These are phyloP conservation scores for Hypoxylon sp. DNA, from an alignment of 2,329 filamentous ascomycete genomes.

Conservation along the genomic window DNA sequence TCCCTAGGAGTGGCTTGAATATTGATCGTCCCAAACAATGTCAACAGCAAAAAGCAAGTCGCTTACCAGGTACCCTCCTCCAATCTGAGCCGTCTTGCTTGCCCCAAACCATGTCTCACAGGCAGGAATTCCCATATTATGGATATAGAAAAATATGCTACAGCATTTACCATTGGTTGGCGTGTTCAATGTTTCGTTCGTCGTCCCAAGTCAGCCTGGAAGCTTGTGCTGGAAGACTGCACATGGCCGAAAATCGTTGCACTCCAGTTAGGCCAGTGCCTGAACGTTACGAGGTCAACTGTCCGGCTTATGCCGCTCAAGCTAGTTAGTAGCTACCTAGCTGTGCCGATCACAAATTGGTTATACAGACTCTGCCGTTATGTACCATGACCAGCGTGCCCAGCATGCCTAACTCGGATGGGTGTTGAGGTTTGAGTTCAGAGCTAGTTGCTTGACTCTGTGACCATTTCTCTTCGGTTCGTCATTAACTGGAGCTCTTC, in stretches of 20 bases:
- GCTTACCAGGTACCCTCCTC: neutral
- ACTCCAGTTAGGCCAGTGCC: neutral
- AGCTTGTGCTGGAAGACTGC: neutral
- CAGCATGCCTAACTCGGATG: constrained; percentile 27
- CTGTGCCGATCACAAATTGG: constrained; percentile 32
- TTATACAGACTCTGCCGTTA: constrained; percentile 14
- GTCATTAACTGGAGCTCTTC: constrained; percentile 23
- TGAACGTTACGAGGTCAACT: constrained; percentile 15
- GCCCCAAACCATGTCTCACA: constrained; percentile 9
- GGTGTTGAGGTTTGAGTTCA: constrained; percentile 29
- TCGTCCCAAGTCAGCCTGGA: neutral
- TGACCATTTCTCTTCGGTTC: constrained; percentile 8
- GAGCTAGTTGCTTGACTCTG: constrained; percentile 31
- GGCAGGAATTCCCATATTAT: neutral
- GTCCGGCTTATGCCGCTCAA: constrained; percentile 16
- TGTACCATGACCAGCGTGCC: too few relatives aligned
- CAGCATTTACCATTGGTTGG: neutral
- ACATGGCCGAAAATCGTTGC: neutral
- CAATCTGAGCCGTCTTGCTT: too few relatives aligned
- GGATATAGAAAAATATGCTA: neutral
- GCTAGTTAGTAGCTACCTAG: constrained; percentile 29
- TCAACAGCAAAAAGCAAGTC: constrained; percentile 30
- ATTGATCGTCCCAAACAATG: constrained; percentile 20
- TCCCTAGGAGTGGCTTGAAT: neutral
- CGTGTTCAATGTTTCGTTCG: neutral